Conservation (phyloP, 352 stramenopile species). For the Thalassiosira hispida region DNA sequence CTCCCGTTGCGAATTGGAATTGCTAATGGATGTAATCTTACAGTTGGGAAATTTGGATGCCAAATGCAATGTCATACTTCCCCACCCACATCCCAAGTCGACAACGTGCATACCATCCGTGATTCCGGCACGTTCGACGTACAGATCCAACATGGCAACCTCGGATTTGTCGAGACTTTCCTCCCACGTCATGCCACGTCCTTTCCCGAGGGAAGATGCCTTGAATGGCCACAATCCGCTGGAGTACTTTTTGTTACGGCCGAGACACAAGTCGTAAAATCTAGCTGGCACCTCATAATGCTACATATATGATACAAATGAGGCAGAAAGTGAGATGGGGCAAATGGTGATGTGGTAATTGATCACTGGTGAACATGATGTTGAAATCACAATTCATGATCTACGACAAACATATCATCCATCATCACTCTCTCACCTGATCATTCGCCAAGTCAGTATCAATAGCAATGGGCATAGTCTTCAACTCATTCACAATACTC, state of each 20-base stretch:
- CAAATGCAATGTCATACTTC: constrained; percentile 76
- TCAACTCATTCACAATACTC: constrained; percentile 60
- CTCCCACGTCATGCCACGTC: constrained; percentile 9
- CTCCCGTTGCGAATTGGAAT: constrained; percentile 85
- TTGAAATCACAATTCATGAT: too few relatives aligned
- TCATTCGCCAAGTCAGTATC: constrained; percentile 86
- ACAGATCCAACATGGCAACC: constrained; percentile 86
- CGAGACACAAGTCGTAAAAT: constrained; percentile 88
- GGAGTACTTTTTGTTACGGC: constrained; percentile 88
- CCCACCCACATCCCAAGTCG: constrained; percentile 87
- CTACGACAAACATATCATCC: too few relatives aligned
- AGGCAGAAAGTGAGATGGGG: too few relatives aligned
- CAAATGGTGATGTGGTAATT: too few relatives aligned
- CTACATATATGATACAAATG: too few relatives aligned
- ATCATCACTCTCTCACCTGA: constrained; percentile 73
- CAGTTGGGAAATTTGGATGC: constrained; percentile 72
- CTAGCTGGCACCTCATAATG: constrained; percentile 90
- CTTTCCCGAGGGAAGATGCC: constrained; percentile 1
- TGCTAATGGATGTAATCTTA: constrained; percentile 84
- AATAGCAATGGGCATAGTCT: constrained; percentile 75
- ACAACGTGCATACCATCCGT: constrained; percentile 87
- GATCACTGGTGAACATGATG: too few relatives aligned
- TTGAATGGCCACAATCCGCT: constrained; percentile 68
- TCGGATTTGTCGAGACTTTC: constrained; percentile 86
- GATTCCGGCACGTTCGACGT: constrained; percentile 84